phyloP scores from a whole-genome alignment of 768 basidiomycete genomes.

The Collybiopsis luxurians region DNA sequence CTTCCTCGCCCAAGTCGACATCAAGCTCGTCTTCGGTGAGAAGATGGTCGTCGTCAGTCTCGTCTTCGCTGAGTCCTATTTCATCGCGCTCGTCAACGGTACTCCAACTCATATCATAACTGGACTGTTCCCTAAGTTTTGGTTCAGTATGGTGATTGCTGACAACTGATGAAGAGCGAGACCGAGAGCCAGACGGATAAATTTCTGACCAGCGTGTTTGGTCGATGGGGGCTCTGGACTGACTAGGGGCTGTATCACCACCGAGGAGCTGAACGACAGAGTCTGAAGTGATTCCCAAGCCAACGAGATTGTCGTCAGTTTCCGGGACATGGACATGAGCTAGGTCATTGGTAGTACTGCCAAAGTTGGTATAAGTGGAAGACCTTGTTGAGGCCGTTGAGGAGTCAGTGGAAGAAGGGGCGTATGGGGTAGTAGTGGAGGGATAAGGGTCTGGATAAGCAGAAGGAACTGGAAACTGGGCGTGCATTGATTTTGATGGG shows the following conservation, averaged over 20 bases:
- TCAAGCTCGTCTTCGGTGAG: constrained; percentile 48
- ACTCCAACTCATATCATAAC: constrained; percentile 77
- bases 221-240: constrained; percentile 54
- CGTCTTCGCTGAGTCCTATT: constrained; percentile 37
- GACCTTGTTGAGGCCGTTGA: constrained; percentile 72
- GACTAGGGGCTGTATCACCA: constrained; percentile 47
- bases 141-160: constrained; percentile 39
- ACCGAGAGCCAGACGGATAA: constrained; percentile 60
- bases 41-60: constrained; percentile 45
- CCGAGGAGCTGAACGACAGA: constrained; percentile 60
- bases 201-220: constrained; percentile 73
- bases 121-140: constrained; percentile 59
- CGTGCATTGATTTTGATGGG: constrained; percentile 63
- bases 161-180: constrained; percentile 67
- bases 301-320: constrained; percentile 49
- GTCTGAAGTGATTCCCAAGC: constrained; percentile 60
- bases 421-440: constrained; percentile 29
- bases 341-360: constrained; percentile 61
- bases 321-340: constrained; percentile 65
- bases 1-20: constrained; percentile 53
- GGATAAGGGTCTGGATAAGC: constrained; percentile 40
- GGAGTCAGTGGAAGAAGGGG: constrained; percentile 69
- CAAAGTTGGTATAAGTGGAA: constrained; percentile 74
- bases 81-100: constrained; percentile 72
- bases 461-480: constrained; percentile 60